Evolutionary conservation across 208 protist genomes (phyloP).

Genomic region (Trypanosoma conorhini): DNA sequence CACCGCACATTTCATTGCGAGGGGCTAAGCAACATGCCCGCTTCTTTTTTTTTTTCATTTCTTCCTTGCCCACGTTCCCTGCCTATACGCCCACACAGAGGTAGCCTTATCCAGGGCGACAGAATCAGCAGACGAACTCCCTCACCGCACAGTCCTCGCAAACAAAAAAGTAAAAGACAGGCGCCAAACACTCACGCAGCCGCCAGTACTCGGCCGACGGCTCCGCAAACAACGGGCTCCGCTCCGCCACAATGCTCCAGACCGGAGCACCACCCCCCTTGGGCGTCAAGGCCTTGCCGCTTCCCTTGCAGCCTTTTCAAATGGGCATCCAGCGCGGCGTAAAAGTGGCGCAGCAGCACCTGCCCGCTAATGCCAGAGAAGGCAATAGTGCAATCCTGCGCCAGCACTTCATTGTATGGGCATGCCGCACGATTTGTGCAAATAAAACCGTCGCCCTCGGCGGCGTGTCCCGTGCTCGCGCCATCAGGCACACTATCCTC

Average conservation of each 20-base stretch:
- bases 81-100: not conserved
- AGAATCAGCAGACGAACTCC: slow-evolving; percentile 28
- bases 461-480: not conserved
- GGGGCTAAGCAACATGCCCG: too few relatives aligned
- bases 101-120: not conserved
- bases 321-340: slow-evolving; percentile 24
- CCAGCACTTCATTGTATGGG: slow-evolving; percentile 11
- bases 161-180: slow-evolving; percentile 37
- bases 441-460: not conserved
- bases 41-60: too few relatives aligned
- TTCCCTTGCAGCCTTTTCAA: slow-evolving; percentile 11
- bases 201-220: not conserved
- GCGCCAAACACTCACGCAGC: not conserved
- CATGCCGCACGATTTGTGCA: slow-evolving; percentile 26
- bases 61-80: not conserved
- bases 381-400: slow-evolving; percentile 21
- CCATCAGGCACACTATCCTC: too few relatives aligned
- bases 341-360: slow-evolving; percentile 20
- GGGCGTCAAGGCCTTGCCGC: not conserved
- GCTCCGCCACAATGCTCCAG: slow-evolving; percentile 29
- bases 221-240: slow-evolving; percentile 19
- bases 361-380: slow-evolving; percentile 30
- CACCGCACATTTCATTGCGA: too few relatives aligned
- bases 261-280: not conserved
- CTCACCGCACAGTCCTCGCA: slow-evolving; percentile 26